Base-by-base conservation (phyloP, 1,139 yeast species). In the Yamadazyma epiphylla region DNA sequence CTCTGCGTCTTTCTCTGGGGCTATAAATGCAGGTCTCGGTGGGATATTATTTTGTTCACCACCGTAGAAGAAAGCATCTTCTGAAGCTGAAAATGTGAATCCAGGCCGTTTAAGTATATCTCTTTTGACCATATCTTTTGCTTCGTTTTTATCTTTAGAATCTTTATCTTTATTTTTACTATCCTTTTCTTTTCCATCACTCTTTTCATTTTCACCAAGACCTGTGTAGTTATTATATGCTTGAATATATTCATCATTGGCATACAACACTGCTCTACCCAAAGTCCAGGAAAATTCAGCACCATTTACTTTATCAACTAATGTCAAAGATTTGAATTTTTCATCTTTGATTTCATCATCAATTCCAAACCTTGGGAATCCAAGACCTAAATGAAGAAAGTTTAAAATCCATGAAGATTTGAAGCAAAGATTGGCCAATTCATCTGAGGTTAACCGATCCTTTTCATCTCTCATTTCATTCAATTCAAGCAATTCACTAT, bases 221-320 rank as follows among this genome's bases (percentile, higher is more conserved):
- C 13, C 35, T 11, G 64, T 47, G 29, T 44, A 49, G 35, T 62
- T 60, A 32, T 58, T 57, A 39, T 38, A 62, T 3, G 71, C 70
- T 35, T 61, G 66, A 9, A 56, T 49, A 33, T 64, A 66, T 38
- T 65, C 73, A 37, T 65, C 73, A 40, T 64, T 67, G 26, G 72
- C 64, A 48, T 85, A 85, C 16, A 86, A 52, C 4, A 85, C 53
- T 3, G 94, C 94, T 31, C 89, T 64, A 2, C 95, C 95, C 27
- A 85, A 58, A 1, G 95, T 84, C 95, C 95, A 86, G 1, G 91
- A 75, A 38, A 83, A 80, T 23, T 80, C 77, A 2, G 74, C 63
- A 0, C 85, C 87, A 24, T 76, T 76, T 28, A 84, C 60, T 31
- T 70, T 64, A 38, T 81, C 84, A 13, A 80, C 77, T 13, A 83